These are phyloP conservation scores for Schwanniomyces yamadae DNA, from an alignment of 805 yeast species.

Conservation along the genomic window DNA sequence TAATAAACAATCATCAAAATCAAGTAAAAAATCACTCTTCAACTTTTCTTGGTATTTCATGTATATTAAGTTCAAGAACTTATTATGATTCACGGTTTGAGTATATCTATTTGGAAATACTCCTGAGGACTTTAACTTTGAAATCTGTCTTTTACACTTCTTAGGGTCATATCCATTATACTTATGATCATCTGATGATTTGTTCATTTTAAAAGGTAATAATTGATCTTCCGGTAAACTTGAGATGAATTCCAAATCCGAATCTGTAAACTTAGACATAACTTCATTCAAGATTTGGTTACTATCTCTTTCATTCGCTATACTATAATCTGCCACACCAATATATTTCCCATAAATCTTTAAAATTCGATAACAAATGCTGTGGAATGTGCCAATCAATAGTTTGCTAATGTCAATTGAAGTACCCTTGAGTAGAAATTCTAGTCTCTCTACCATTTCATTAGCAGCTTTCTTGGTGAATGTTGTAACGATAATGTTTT, in stretches of 20 bases:
- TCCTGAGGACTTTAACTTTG: slow-evolving; percentile 57
- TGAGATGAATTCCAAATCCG: slow-evolving; percentile 15
- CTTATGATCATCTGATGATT: slow-evolving; percentile 13
- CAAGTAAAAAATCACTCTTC: slow-evolving; percentile 46
- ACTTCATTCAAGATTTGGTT: slow-evolving; percentile 44
- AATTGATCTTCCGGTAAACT: slow-evolving; percentile 15
- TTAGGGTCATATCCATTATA: slow-evolving; percentile 40
- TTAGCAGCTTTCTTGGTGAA: slow-evolving; percentile 91
- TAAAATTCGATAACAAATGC: slow-evolving; percentile 66
- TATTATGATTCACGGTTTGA: slow-evolving; percentile 9
- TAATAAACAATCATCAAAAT: slow-evolving; percentile 82
- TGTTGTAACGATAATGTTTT: slow-evolving; percentile 76
- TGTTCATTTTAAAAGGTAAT: slow-evolving; percentile 10
- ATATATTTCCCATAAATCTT: slow-evolving; percentile 52
- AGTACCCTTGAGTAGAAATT: slow-evolving; percentile 27
- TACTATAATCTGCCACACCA: slow-evolving; percentile 45
- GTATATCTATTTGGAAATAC: slow-evolving; percentile 42
- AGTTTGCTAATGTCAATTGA: slow-evolving; percentile 44
- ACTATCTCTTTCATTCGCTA: slow-evolving; percentile 68
- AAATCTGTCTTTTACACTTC: slow-evolving; percentile 45
- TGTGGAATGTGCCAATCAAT: slow-evolving; percentile 86
- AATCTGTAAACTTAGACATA: slow-evolving; percentile 21
- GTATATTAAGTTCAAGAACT: slow-evolving; percentile 38
- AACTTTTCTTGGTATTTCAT: slow-evolving; percentile 52
- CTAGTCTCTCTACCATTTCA: slow-evolving; percentile 73